Evolutionary conservation across 148 eudicot species (phyloP).

Genomic region (Rhododendron griersonianum): DNA sequence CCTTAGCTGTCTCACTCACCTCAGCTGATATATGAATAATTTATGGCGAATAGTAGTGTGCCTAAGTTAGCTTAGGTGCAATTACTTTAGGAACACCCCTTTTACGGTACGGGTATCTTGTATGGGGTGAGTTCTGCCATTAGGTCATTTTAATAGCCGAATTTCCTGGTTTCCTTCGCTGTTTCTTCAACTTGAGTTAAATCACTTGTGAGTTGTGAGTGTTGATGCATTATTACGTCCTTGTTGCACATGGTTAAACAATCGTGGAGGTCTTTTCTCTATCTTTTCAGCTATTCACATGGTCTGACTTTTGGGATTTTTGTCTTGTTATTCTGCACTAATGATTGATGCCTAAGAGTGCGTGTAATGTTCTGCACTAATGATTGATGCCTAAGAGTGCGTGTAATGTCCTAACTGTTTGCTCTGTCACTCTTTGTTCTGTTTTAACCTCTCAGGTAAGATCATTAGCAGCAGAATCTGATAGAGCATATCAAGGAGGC

Average conservation of each 20-base stretch:
- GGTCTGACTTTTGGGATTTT: neutral
- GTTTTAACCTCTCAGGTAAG: constrained; percentile 53
- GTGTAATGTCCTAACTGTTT: neutral
- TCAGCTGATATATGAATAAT: neutral
- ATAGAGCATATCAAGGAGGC: constrained; percentile 91
- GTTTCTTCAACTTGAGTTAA: neutral
- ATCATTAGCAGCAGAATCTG: constrained; percentile 90
- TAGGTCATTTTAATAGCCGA: no score
- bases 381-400: neutral
- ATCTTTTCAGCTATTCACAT: neutral
- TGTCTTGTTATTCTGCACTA: neutral
- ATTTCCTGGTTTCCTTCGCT: neutral
- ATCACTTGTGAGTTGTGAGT: neutral
- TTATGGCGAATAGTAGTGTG: neutral
- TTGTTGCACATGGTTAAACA: neutral
- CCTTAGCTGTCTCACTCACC: neutral
- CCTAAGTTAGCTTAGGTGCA: neutral
- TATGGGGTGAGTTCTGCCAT: neutral
- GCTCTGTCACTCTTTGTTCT: neutral
- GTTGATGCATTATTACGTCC: neutral
- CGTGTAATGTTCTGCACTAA: neutral
- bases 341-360: neutral
- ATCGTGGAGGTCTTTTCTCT: neutral
- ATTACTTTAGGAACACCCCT: neutral
- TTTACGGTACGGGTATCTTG: neutral